phyloP scores from a whole-genome alignment of 495 filamentous ascomycete species.

The Xylaria scruposa region DNA sequence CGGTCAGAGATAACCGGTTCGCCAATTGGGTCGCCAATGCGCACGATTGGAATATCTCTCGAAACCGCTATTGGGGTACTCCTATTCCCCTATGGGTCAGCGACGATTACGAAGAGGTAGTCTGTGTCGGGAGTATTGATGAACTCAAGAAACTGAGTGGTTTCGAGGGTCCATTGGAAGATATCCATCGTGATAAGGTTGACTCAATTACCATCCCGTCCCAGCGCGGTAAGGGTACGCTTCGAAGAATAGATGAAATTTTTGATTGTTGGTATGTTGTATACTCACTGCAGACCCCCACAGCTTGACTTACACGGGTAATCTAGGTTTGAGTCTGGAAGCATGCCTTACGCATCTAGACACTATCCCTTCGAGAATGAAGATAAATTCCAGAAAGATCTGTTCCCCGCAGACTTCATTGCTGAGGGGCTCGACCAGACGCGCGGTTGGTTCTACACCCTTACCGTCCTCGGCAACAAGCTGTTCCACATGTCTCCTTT shows the following conservation, averaged over 20 bases:
- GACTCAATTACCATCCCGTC: conserved; percentile 96
- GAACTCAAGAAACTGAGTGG: too few species aligned
- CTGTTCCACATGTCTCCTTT: conserved; percentile 91
- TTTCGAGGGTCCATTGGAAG: conserved; percentile 72
- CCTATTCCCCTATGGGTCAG: conserved; percentile 92
- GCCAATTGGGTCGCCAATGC: conserved; percentile 82
- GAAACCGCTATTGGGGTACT: conserved; percentile 96
- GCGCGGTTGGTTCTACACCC: conserved; percentile 95
- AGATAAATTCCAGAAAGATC: conserved; percentile 68
- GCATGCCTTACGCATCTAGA: conserved; percentile 86
- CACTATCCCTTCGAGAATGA: conserved; percentile 64
- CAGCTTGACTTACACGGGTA: background rate
- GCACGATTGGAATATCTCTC: conserved; percentile 92
- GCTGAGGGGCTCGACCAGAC: conserved; percentile 77
- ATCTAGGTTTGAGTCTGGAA: conserved; percentile 66
- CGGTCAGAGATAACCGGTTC: conserved; percentile 68
- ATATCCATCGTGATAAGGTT: conserved; percentile 93
- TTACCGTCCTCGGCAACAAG: conserved; percentile 87
- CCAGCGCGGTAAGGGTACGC: conserved; percentile 81
- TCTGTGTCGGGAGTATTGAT: too few species aligned
- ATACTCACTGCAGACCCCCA: background rate
- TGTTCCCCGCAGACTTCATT: conserved; percentile 94
- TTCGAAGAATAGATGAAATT: conserved; percentile 79
- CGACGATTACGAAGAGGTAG: too few species aligned
- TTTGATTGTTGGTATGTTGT: conserved; percentile 88